Conservation (phyloP, 805 yeast species). For the Pichia scutulata region DNA sequence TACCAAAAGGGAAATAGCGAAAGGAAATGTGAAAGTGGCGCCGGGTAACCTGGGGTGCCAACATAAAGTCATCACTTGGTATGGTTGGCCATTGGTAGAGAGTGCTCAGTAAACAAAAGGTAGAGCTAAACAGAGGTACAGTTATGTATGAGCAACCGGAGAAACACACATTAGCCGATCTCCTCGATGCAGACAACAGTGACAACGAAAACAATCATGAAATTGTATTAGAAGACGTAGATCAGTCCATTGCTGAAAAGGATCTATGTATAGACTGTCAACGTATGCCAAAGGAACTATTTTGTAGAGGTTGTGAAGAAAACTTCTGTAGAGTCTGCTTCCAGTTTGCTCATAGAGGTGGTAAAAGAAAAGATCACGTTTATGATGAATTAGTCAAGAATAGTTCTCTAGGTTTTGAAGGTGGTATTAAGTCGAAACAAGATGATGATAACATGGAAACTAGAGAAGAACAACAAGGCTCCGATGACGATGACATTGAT, state of each 20-base stretch:
- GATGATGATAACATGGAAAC: constrained; percentile 6
- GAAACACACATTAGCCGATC: constrained; percentile 20
- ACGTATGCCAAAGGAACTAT: constrained; percentile 62
- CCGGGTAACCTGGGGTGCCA: neutral
- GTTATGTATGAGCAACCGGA: neutral
- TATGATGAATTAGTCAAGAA: constrained; percentile 20
- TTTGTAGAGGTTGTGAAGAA: constrained; percentile 58
- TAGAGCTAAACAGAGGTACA: neutral
- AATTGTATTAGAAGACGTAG: neutral
- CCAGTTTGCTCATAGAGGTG: constrained; percentile 61
- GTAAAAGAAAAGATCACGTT: constrained; percentile 45
- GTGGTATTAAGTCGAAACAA: constrained; percentile 1
- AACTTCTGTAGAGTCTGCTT: constrained; percentile 64
- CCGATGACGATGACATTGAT: constrained; percentile 8
- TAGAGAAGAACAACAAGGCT: constrained; percentile 10
- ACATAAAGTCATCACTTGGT: too few species aligned
- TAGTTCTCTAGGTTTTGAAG: neutral
- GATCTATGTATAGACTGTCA: constrained; percentile 59
- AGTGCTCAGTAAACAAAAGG: too few species aligned
- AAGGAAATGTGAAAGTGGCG: neutral
- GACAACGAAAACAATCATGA: constrained; percentile 11
- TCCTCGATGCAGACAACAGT: constrained; percentile 21
- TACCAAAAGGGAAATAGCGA: too few species aligned
- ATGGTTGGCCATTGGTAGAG: too few species aligned
- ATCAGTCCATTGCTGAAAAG: neutral